Conservation (phyloP, 2,329 filamentous ascomycete genomes). For the Zasmidium citrigriseum region DNA sequence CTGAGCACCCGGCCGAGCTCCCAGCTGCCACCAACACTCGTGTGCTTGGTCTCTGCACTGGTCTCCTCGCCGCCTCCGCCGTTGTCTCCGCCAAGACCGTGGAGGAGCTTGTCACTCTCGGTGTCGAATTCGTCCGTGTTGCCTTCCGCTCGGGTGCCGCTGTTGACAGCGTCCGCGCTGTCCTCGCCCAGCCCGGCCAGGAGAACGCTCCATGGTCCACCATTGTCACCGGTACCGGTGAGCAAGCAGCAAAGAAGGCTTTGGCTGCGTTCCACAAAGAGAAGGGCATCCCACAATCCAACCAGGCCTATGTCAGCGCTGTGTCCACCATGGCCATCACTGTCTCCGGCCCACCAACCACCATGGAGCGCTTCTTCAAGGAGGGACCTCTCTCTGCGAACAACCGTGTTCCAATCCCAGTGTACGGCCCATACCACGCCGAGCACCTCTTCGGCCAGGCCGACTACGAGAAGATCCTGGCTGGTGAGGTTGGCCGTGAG, state of each 20-base stretch:
- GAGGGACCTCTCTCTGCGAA: conserved; percentile 51
- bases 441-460: conserved; percentile 54
- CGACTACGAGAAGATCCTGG: conserved; percentile 55
- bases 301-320: conserved; percentile 60
- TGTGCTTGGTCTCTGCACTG: conserved; percentile 68
- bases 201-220: conserved; percentile 67
- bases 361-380: conserved; percentile 54
- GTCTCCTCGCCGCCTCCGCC: conserved; percentile 68
- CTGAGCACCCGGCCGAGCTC: conserved; percentile 56
- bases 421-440: conserved; percentile 62
- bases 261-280: conserved; percentile 61
- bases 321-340: conserved; percentile 61
- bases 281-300: conserved; percentile 53
- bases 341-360: conserved; percentile 59
- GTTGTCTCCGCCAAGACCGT: conserved; percentile 65
- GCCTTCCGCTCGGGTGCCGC: conserved; percentile 63
- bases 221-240: conserved; percentile 60
- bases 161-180: conserved; percentile 45
- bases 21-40: conserved; percentile 51
- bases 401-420: conserved; percentile 55
- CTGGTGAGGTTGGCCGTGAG: conserved; percentile 40
- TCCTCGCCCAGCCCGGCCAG: conserved; percentile 54
- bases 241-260: conserved; percentile 52
- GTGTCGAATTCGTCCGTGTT: conserved; percentile 64
- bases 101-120: conserved; percentile 62